A percentile compares a stretch with the other conserved stretches of the same genome.
Evolutionary conservation across 371 early-diverging fungal species (phyloP).

Genomic region (Mucor mucedo): DNA sequence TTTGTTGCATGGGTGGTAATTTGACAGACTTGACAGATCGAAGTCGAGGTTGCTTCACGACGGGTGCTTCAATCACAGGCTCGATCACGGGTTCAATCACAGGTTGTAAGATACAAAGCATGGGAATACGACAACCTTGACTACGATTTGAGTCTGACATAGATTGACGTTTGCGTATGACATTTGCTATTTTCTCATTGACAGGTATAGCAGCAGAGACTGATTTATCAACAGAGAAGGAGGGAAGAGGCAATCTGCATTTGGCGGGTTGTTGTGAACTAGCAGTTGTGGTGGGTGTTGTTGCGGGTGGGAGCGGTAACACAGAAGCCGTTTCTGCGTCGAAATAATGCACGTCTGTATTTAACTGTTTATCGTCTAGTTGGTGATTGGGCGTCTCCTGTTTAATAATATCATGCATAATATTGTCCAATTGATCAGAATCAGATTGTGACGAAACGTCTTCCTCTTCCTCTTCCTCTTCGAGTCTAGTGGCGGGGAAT

Average conservation of each 20-base stretch:
- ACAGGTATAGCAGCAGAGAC: slow-evolving; percentile 34
- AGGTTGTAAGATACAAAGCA: slow-evolving; percentile 36
- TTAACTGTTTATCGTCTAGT: slow-evolving; percentile 29
- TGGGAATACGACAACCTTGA: slow-evolving; percentile 51
- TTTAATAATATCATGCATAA: slow-evolving; percentile 22
- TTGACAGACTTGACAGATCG: slow-evolving; percentile 12
- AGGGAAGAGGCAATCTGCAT: slow-evolving; percentile 46
- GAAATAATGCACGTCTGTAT: slow-evolving; percentile 31
- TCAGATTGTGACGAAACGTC: slow-evolving; percentile 23
- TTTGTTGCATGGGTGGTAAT: slow-evolving; percentile 7
- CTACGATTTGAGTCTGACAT: slow-evolving; percentile 41
- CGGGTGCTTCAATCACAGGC: slow-evolving; percentile 7
- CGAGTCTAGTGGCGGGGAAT: slow-evolving; percentile 36
- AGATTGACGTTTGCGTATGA: slow-evolving; percentile 43
- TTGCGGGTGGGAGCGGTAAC: slow-evolving; percentile 10
- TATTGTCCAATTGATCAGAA: slow-evolving; percentile 25
- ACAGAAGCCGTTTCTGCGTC: slow-evolving; percentile 24
- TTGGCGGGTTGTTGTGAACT: slow-evolving; percentile 15
- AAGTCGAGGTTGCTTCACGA: neutral
- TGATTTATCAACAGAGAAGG: slow-evolving; percentile 38
- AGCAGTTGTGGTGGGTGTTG: neutral
- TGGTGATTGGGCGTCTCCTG: slow-evolving; percentile 21
- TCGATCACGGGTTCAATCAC: neutral
- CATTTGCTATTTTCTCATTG: slow-evolving; percentile 39
- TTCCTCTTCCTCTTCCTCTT: slow-evolving; percentile 7